These are phyloP conservation scores for Neocatenulostroma microsporum DNA, from an alignment of 2,329 filamentous ascomycete genomes.

Conservation along the genomic window DNA sequence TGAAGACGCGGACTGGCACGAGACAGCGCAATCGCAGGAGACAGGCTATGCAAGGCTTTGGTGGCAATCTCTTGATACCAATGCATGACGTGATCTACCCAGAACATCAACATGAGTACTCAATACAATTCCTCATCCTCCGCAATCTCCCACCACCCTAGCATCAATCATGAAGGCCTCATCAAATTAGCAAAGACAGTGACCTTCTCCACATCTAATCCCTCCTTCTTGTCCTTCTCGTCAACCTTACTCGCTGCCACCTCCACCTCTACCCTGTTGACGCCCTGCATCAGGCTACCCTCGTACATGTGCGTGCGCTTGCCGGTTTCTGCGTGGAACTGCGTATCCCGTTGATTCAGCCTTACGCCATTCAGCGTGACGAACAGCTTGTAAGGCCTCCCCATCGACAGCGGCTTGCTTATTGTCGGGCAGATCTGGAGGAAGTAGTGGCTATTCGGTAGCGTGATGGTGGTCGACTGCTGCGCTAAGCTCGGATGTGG, in stretches of 20 bases:
- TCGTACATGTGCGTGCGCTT: constrained; percentile 64
- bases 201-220: constrained; percentile 66
- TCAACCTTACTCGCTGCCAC: constrained; percentile 54
- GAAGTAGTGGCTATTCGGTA: constrained; percentile 60
- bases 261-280: constrained; percentile 73
- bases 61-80: too few relatives aligned
- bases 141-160: constrained; percentile 2
- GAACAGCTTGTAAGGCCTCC: constrained; percentile 68
- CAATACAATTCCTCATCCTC: neutral
- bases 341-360: constrained; percentile 47
- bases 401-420: constrained; percentile 48
- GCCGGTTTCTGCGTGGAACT: constrained; percentile 26
- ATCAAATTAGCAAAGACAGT: constrained; percentile 67
- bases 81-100: too few relatives aligned
- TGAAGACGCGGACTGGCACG: too few relatives aligned
- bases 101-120: too few relatives aligned
- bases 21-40: too few relatives aligned
- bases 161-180: constrained; percentile 28
- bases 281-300: constrained; percentile 58
- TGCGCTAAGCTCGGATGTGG: constrained; percentile 60
- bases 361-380: constrained; percentile 60
- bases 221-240: constrained; percentile 25
- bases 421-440: constrained; percentile 64
- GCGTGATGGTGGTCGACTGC: constrained; percentile 63
- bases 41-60: too few relatives aligned